These are phyloP conservation scores for Diaporthe destruens DNA, from an alignment of 2,329 filamentous ascomycete genomes.

Conservation along the genomic window DNA sequence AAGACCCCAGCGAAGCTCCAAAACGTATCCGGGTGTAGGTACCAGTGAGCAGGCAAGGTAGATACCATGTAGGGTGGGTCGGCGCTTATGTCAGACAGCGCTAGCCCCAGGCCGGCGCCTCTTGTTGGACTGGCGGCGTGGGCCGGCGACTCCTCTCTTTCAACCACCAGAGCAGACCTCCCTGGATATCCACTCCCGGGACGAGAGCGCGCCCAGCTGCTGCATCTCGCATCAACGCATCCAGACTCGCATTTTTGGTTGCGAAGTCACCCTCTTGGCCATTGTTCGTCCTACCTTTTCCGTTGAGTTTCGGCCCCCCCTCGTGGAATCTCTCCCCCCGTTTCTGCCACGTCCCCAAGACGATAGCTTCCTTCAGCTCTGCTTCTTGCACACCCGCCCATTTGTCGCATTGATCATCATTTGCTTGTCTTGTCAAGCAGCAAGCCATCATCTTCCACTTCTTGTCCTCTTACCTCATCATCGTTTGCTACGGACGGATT, in stretches of 20 bases:
- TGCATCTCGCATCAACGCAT: constrained; percentile 35
- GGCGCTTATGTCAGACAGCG: constrained; percentile 18
- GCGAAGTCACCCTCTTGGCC: constrained; percentile 35
- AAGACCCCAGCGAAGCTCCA: too few relatives aligned
- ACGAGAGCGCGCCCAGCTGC: constrained; percentile 37
- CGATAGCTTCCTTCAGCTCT: constrained; percentile 38
- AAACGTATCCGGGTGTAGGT: too few relatives aligned
- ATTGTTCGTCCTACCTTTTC: constrained; percentile 46
- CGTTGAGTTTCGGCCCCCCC: constrained; percentile 39
- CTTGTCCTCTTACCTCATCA: constrained; percentile 39
- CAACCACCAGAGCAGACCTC: constrained; percentile 32
- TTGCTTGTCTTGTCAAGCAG: constrained; percentile 30
- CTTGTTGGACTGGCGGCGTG: constrained; percentile 28
- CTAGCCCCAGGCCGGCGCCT: constrained; percentile 23
- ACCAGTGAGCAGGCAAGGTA: too few relatives aligned
- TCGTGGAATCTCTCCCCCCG: constrained; percentile 33
- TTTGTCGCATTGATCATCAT: constrained; percentile 34
- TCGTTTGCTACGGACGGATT: constrained; percentile 41
- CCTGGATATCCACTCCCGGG: constrained; percentile 36
- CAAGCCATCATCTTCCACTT: constrained; percentile 32
- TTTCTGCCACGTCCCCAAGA: constrained; percentile 41
- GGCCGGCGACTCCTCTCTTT: constrained; percentile 33
- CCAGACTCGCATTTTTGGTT: constrained; percentile 36
- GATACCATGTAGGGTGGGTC: too few relatives aligned
- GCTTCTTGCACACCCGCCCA: constrained; percentile 41